phyloP scores from a whole-genome alignment of 345 rosid species.

The Citrus maxima region DNA sequence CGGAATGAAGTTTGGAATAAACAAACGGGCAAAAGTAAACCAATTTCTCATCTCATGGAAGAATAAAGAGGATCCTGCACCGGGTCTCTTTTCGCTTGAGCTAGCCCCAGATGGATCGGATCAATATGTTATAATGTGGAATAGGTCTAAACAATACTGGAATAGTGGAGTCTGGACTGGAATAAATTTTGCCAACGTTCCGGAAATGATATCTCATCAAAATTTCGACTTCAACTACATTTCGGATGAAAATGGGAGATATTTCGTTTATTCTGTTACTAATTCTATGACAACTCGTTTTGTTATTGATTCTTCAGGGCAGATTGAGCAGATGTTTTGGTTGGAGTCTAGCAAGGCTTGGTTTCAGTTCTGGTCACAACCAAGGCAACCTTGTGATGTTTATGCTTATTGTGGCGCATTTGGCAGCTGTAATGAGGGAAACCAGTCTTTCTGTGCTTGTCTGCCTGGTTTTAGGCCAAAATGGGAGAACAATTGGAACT shows the following conservation, averaged over 20 bases:
- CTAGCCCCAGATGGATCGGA: conserved; percentile 44
- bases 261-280: conserved; percentile 49
- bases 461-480: conserved; percentile 42
- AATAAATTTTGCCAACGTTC: conserved; percentile 45
- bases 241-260: conserved; percentile 41
- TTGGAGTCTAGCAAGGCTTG: conserved; percentile 26
- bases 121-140: conserved; percentile 54
- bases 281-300: conserved; percentile 33
- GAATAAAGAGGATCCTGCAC: conserved; percentile 55
- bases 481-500: conserved; percentile 40
- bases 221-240: conserved; percentile 50
- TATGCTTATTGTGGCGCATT: conserved; percentile 65
- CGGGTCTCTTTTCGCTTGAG: conserved; percentile 73
- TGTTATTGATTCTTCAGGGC: conserved; percentile 60
- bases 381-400: conserved; percentile 68
- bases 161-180: conserved; percentile 64
- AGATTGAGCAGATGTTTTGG: conserved; percentile 52
- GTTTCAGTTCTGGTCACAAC: conserved; percentile 72
- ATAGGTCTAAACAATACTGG: conserved; percentile 35
- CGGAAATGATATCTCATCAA: conserved; percentile 63
- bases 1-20: conserved; percentile 47
- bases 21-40: conserved; percentile 33
- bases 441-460: conserved; percentile 49
- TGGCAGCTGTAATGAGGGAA: conserved; percentile 47
- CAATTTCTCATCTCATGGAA: conserved; percentile 62